Evolutionary conservation across 108 stramenopile species (phyloP), one percentile per base, ranked within the genome.

Genomic region (Epipyxis sp.): DNA sequence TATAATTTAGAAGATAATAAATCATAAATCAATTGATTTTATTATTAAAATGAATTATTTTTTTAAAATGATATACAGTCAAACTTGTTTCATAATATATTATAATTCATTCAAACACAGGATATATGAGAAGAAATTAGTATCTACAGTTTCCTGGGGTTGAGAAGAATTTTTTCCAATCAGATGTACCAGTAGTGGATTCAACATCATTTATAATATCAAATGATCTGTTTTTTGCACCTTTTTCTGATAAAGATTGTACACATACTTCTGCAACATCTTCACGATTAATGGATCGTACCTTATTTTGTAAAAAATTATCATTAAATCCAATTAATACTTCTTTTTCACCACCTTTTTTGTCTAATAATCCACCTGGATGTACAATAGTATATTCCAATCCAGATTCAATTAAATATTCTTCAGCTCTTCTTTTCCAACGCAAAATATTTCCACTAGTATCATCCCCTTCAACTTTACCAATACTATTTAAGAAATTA

Each of bases 321-420:
- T 93, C 92, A 83, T 93, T 90, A 2, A 91, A 88, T n/a, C 88
- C 91, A 1, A 91, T 46, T 3, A 91, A 81, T 30, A 93, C 78
- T 67, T 86, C 88, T 20, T 90, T 89, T 82, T 93, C 83, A 50
- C 87, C 86, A 0, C 91, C 91, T 0, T 83, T 83, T 80, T 91
- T 87, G 76, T 93, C 91, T 25, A 90, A 44, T 50, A 93, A 78
- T 0, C 92, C 92, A 27, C 92, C 92, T 2, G 92, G 91, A 82
- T 93, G 92, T n/a, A 93, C 86, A 69, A 92, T 93, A 3, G 92
- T 93, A 65, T 91, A 93, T 45, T 88, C 81, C 76, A 93, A 74
- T 30, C 89, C 88, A 1, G 80, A 69, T 77, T 87, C 90, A 44
- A 81, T 88, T 6, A 91, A 80, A 45, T 92, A 92, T 13, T 50